Base-by-base conservation (phyloP, 495 filamentous ascomycete genomes). In the Talaromyces proteolyticus region DNA sequence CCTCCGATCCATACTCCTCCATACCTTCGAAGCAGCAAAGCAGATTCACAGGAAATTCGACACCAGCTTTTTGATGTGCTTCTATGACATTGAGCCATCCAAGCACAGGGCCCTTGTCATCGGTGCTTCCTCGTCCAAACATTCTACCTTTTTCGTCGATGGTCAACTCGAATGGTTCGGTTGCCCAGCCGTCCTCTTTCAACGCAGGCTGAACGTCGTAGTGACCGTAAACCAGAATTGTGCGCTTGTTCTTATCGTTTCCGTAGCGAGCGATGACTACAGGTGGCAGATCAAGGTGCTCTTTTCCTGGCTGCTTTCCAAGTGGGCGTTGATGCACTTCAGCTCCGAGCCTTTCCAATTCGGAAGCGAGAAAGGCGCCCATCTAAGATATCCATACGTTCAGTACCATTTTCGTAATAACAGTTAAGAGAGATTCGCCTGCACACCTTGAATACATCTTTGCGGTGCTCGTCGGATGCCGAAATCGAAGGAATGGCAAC, bases 11-110 rank as follows among this genome's bases (percentile, higher is more conserved):
- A 65, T 95, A 95, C 72, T 99, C 94, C 72, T 99, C 93, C 94
- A 99, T 99, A 38, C 94, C 94, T 71, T 99, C 94, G 60, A 99
- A 99, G 76, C 94, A 99, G 90, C 96, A 96, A 24, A 99, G 80
- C 50, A 99, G 78, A 75, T 99, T 99, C 56, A 99, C 92, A 5
- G 94, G 94, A 61, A 97, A 84, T 42, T 96, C 92, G 42, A 96
- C 75, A 37, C 91, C 89, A 44, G 94, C 91, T 67, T 88, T 90
- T 67, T 91, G 81, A 77, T 99, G 93, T 10, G 94, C 91, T 66
- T 99, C 91, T 48, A 99, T 96, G 43, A 91, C 90, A 57, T 97
- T 97, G 44, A 99, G 68, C 94, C 94, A 99, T 44, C 94, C 94
- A 20, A 99, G 73, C 7, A 99, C 94, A 42, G 93, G 94, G 0